These are phyloP conservation scores for Hypoxylon fragiforme DNA, from an alignment of 495 filamentous ascomycete species.

Conservation along the genomic window DNA sequence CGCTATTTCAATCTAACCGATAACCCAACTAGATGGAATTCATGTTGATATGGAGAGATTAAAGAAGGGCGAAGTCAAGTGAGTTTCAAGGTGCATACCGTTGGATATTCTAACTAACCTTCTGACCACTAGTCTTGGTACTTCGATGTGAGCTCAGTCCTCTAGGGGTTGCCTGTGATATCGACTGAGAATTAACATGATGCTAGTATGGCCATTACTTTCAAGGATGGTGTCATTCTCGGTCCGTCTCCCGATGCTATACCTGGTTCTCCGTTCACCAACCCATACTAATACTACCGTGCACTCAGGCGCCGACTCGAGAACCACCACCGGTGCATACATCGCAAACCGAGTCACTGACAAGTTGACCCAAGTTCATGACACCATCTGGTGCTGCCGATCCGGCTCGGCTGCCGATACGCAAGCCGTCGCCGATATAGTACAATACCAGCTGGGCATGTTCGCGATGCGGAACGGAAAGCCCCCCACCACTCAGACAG, in stretches of 20 bases:
- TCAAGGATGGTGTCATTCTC: conserved; percentile 95
- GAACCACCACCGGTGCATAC: conserved; percentile 98
- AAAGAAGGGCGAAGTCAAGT: conserved; percentile 88
- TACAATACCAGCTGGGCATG: conserved; percentile 92
- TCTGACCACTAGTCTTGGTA: conserved; percentile 75
- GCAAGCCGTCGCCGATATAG: conserved; percentile 96
- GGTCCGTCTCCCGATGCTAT: conserved; percentile 50
- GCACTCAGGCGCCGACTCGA: conserved; percentile 77
- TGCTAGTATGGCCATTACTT: conserved; percentile 86
- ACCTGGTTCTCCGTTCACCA: neutral
- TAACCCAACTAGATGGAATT: conserved; percentile 76
- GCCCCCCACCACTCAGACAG: conserved; percentile 88
- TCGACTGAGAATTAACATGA: conserved; percentile 35
- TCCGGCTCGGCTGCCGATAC: conserved; percentile 97
- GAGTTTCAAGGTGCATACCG: conserved; percentile 42
- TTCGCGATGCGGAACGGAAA: conserved; percentile 86
- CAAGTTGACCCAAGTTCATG: conserved; percentile 97
- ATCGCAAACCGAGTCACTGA: conserved; percentile 99
- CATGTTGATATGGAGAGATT: conserved; percentile 97
- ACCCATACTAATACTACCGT: conserved; percentile 20
- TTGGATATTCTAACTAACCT: conserved; percentile 35
- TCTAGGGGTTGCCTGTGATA: conserved; percentile 8
- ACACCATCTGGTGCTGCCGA: conserved; percentile 98
- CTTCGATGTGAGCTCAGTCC: conserved; percentile 79
- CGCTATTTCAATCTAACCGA: conserved; percentile 12